Base-by-base conservation (phyloP, 116 monocot species). In the Papilionanthe hybrid region DNA sequence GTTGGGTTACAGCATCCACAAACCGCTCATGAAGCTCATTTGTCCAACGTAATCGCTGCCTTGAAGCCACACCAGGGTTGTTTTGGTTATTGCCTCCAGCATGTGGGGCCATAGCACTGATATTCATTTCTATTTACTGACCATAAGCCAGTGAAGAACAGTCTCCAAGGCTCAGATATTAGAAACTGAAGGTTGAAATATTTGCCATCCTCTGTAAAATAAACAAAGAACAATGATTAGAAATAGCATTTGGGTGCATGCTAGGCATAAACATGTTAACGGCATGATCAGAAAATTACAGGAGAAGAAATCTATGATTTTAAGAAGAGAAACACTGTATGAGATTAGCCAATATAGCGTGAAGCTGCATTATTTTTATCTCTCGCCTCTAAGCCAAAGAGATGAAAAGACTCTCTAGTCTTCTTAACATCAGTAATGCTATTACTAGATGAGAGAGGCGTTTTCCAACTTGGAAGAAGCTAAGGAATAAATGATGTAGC, bases 11-110 rank as follows among this genome's bases (percentile, higher is more conserved):
- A 32, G 87, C 84, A 75, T 84, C 84, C 12, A 87, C 87, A 87
- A 87, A 87, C 9, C 81, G 83, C 49, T 84, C 83, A 75, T 87
- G 87, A 76, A 87, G 83, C n/a, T 87, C 87, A 81, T 87, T 78
- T 28, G 87, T 87, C 87, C 87, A 87, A 41, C 87, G 87, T 55
- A 87, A 75, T 10, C 87, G 80, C 65, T 87, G 87, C 55, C 87
- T 77, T 25, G 77, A 81, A 32, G 80, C 72, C 55, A 77, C 11
- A 32, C 42, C 57, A 56, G 73, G 30, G 55, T 66, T 83, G 15
- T 74, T 79, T 75, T 66, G 42, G 65, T 81, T 83, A 55, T 75
- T 73, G 13, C 66, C 86, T 72, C 78, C 78, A 55, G 17, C 72
- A 32, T 50, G 41, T 2, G 67, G 27, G 22, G 28, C 72, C 72